Base-by-base conservation (phyloP, 169 alveolate genomes). In the Plasmodium malariae region DNA sequence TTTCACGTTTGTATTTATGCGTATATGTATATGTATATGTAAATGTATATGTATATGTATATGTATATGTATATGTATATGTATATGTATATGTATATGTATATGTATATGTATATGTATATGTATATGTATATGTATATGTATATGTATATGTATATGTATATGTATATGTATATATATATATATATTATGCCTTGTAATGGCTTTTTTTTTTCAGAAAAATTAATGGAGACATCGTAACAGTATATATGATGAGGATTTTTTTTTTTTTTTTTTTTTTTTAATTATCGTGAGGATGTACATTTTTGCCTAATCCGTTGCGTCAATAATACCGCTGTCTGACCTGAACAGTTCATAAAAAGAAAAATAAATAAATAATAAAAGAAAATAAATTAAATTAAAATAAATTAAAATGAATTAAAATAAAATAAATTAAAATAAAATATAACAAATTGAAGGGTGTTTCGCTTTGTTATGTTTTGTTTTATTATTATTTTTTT, bases 301-400 rank as follows among this genome's bases (percentile, higher is more conserved):
- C 43, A 17, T 17, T 68, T 26, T 51, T 43, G 28, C 37, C 62
- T 88, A 89, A 43, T 89, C 94, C 28, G 68, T 60, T 65, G 88
- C 92, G 60, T 90, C 94, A 17, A 72, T 85, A 40, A 90, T 70
- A 4, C 94, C 94, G 4, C 55, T 54, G 45, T 90, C 94, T 28
- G 93, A 71, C 83, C 94, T 90, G 88, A 37, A 78, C 48, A 6
- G 14, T 51, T 14, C 80, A 40, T 14, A 45, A 69, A 69, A 45
- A 70, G 19, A 65, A 17, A 73, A 51, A 73, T n/a, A 32, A 40
- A 14, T 28, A 55, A 55, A 28, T 3, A 51, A 21, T 6, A 2
- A 65, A 65, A 65, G 9, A 28, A 34, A 60, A 12, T 28, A n/a
- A 60, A 4, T 60, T 24, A 60, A 51, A 6, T 3, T 14, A 26